Percentiles rank a stretch among this genome's conserved stretches.
phyloP scores from a whole-genome alignment of 805 yeast species.

The Candida berthetii region DNA sequence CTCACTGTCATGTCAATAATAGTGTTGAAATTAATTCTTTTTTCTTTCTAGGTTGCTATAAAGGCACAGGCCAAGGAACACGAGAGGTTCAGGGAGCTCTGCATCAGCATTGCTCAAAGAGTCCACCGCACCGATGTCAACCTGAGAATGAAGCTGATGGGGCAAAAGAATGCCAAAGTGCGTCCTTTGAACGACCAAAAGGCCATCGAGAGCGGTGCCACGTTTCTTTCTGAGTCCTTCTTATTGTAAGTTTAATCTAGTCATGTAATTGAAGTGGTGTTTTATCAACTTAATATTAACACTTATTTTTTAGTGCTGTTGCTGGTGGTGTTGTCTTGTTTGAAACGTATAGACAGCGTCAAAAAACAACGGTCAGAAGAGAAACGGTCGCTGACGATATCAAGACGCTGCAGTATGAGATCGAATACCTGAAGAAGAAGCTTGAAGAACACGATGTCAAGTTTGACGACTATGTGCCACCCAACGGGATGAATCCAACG shows the following conservation, averaged over 20 bases:
- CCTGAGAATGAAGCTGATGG: constrained; percentile 48
- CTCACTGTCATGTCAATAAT: neutral
- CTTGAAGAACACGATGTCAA: constrained; percentile 33
- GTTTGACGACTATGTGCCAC: constrained; percentile 44
- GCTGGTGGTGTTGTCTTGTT: constrained; percentile 72
- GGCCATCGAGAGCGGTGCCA: constrained; percentile 82
- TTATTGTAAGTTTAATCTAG: constrained; percentile 34
- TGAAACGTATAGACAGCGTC: constrained; percentile 63
- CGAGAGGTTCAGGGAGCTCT: constrained; percentile 50
- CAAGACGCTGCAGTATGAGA: constrained; percentile 61
- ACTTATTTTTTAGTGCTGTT: constrained; percentile 34
- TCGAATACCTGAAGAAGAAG: constrained; percentile 47
- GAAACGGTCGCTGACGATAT: constrained; percentile 73
- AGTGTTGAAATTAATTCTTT: neutral
- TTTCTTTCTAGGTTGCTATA: constrained; percentile 39
- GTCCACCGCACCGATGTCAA: constrained; percentile 61
- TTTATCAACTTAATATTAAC: neutral
- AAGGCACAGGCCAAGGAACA: constrained; percentile 75
- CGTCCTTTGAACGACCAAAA: constrained; percentile 77
- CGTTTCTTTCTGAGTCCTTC: constrained; percentile 67
- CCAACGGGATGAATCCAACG: constrained; percentile 38
- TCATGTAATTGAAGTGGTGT: neutral
- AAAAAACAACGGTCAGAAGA: constrained; percentile 54
- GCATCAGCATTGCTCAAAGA: constrained; percentile 68
- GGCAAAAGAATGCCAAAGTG: constrained; percentile 35